These are phyloP conservation scores for Polychaeton citri DNA, from an alignment of 2,329 filamentous ascomycete species.

Conservation along the genomic window DNA sequence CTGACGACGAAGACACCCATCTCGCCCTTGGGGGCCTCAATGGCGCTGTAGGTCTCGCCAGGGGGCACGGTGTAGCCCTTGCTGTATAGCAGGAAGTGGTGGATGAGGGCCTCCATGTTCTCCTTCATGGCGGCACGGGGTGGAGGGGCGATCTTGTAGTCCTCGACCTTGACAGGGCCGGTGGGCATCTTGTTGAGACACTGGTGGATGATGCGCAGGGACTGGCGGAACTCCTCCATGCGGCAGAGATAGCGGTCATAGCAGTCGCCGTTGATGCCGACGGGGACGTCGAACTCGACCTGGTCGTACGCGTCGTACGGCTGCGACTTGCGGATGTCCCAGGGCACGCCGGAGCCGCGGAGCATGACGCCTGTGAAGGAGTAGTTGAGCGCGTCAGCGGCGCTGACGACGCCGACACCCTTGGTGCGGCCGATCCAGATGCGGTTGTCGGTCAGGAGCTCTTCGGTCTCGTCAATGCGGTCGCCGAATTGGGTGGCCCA, in stretches of 20 bases:
- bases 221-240: constrained; percentile 99
- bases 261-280: constrained; percentile 94
- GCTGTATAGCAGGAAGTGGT: constrained; percentile 97
- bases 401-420: constrained; percentile 80
- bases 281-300: constrained; percentile 96
- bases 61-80: constrained; percentile 97
- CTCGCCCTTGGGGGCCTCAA: constrained; percentile 99
- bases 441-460: constrained; percentile 96
- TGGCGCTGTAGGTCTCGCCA: constrained; percentile 93
- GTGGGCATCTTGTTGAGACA: constrained; percentile 98
- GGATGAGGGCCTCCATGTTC: constrained; percentile 99
- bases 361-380: constrained; percentile 97
- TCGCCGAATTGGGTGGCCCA: constrained; percentile 99
- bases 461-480: constrained; percentile 96
- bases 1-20: constrained; percentile 97
- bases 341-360: constrained; percentile 87
- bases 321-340: constrained; percentile 91
- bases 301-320: constrained; percentile 97
- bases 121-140: constrained; percentile 99
- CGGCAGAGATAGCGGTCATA: constrained; percentile 98
- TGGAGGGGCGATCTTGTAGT: constrained; percentile 95
- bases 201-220: constrained; percentile 94
- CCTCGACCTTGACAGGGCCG: constrained; percentile 86
- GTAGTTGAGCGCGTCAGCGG: constrained; percentile 90
- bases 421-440: constrained; percentile 95